These are phyloP conservation scores for Schrenkiella parvula DNA, from an alignment of 345 rosid genomes.

Conservation along the genomic window DNA sequence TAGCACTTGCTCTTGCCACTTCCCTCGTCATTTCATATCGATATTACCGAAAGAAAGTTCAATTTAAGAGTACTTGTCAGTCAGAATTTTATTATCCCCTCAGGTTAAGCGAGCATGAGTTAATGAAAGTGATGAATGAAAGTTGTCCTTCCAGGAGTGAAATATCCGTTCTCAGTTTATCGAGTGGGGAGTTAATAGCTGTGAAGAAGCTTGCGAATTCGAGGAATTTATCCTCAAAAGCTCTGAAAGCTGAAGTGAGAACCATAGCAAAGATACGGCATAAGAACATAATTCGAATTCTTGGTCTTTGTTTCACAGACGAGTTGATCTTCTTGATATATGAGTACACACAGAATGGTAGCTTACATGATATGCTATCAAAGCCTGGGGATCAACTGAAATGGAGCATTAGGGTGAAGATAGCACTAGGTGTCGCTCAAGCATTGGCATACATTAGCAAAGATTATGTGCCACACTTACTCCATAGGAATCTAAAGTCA, in stretches of 20 bases:
- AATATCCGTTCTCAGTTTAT: conserved; percentile 54
- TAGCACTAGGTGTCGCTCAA: conserved; percentile 83
- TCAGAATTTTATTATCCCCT: conserved; percentile 85
- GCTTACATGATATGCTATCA: conserved; percentile 63
- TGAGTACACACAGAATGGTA: conserved; percentile 65
- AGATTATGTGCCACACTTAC: conserved; percentile 68
- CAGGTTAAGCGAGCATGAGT: conserved; percentile 66
- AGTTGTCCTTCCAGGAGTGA: conserved; percentile 54
- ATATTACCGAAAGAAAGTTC: conserved; percentile 48
- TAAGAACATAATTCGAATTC: conserved; percentile 67
- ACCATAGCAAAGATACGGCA: conserved; percentile 79
- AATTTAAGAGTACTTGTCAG: conserved; percentile 50
- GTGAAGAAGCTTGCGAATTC: conserved; percentile 69
- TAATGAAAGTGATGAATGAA: conserved; percentile 63
- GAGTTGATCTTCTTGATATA: conserved; percentile 70
- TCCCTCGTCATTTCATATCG: conserved; percentile 46
- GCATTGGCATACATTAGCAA: conserved; percentile 75
- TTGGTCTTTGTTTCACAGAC: conserved; percentile 78
- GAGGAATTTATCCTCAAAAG: conserved; percentile 56
- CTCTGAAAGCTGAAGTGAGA: conserved; percentile 76
- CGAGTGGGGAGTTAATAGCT: conserved; percentile 75
- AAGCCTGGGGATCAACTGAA: conserved; percentile 47
- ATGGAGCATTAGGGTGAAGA: conserved; percentile 72
- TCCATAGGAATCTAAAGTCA: conserved; percentile 79
- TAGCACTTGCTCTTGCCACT: conserved; percentile 54